phyloP scores from a whole-genome alignment of 2,329 filamentous ascomycete genomes.

The Chaetomium globosum region DNA sequence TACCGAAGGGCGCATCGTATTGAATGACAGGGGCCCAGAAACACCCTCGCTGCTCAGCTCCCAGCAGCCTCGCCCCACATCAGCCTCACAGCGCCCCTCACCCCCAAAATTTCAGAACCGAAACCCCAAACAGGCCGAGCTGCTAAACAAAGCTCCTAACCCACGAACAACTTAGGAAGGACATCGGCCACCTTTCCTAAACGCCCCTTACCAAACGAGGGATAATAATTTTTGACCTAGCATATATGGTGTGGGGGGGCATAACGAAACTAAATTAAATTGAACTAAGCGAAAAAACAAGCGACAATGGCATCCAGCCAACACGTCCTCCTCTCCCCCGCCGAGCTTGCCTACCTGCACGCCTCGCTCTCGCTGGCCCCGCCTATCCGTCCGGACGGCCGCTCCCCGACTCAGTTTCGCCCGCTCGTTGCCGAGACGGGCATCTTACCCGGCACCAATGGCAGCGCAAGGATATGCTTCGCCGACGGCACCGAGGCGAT shows the following conservation, averaged over 20 bases:
- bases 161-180: neutral
- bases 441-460: constrained; percentile 85
- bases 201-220: neutral
- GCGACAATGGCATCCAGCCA: constrained; percentile 63
- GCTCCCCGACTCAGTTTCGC: constrained; percentile 81
- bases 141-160: neutral
- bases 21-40: no score
- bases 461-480: constrained; percentile 90
- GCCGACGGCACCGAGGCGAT: constrained; percentile 94
- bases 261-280: neutral
- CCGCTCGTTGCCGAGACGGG: constrained; percentile 87
- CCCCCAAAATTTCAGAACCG: constrained; percentile 15
- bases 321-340: constrained; percentile 81
- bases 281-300: constrained; percentile 5
- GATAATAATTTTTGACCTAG: neutral
- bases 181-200: neutral
- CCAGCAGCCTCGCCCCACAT: constrained; percentile 29
- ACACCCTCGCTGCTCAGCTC: constrained; percentile 3
- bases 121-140: constrained; percentile 2
- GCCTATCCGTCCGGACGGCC: constrained; percentile 87
- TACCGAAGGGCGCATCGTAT: no score
- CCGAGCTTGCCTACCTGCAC: constrained; percentile 95
- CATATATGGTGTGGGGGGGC: neutral
- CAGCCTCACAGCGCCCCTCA: constrained; percentile 22
- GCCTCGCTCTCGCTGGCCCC: constrained; percentile 77